These are phyloP conservation scores for Microbotryomycetes sp. DNA, from an alignment of 1,284 basidiomycete genomes.

Conservation along the genomic window DNA sequence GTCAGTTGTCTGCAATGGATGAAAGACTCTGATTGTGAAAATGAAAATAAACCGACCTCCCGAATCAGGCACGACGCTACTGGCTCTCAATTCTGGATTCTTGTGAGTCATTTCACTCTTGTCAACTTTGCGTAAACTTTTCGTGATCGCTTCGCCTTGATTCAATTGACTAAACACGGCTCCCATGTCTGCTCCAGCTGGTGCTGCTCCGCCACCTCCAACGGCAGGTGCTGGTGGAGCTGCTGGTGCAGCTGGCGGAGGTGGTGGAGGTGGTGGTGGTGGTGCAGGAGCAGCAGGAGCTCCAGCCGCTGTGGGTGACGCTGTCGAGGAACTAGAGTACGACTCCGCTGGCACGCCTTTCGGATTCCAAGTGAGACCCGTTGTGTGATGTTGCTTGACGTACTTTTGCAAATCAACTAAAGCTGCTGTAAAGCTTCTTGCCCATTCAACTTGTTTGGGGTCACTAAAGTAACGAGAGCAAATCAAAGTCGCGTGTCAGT, in stretches of 20 bases:
- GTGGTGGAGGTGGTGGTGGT: slow-evolving; percentile 49
- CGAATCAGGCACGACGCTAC: slow-evolving; percentile 56
- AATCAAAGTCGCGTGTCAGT: not conserved
- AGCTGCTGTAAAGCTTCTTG: slow-evolving; percentile 61
- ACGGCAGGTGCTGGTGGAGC: slow-evolving; percentile 47
- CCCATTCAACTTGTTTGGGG: slow-evolving; percentile 84
- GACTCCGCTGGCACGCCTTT: slow-evolving; percentile 56
- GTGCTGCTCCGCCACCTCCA: slow-evolving; percentile 22
- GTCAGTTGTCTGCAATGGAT: no score
- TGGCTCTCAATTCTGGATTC: slow-evolving; percentile 76
- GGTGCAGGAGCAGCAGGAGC: slow-evolving; percentile 41
- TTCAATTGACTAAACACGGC: slow-evolving; percentile 93
- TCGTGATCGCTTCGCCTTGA: slow-evolving; percentile 82
- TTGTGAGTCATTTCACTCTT: slow-evolving; percentile 98
- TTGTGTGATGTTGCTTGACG: slow-evolving; percentile 78
- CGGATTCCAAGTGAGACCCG: slow-evolving; percentile 83
- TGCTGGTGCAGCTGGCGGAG: slow-evolving; percentile 55
- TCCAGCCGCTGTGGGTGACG: slow-evolving; percentile 20
- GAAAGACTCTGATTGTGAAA: no score
- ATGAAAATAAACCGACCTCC: slow-evolving; percentile 1
- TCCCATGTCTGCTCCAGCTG: slow-evolving; percentile 56
- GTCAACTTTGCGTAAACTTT: slow-evolving; percentile 86
- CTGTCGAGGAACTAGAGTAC: slow-evolving; percentile 49
- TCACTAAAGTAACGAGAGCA: slow-evolving; percentile 54
- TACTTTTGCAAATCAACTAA: slow-evolving; percentile 77